phyloP scores from a whole-genome alignment of 2,329 filamentous ascomycete species.

The Penicillium sp. region DNA sequence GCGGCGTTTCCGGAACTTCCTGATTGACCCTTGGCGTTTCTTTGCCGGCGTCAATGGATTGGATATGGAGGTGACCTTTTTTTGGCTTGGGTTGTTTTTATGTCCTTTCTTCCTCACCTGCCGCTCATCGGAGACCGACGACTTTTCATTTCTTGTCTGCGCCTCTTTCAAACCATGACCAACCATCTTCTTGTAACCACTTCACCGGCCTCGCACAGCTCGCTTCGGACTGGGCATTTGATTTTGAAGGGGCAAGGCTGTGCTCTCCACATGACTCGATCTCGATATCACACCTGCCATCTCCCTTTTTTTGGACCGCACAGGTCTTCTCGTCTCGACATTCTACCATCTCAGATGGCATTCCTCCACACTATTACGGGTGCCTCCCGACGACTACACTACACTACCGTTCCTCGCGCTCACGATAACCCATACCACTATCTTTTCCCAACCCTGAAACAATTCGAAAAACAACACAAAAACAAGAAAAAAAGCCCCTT shows the following conservation, averaged over 20 bases:
- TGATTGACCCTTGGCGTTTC: conserved; percentile 12
- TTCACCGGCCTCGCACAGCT: too few relatives aligned
- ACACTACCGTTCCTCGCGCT: background rate
- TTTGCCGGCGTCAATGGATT: conserved; percentile 7
- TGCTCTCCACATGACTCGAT: background rate
- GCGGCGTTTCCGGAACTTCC: conserved; percentile 17
- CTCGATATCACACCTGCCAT: background rate
- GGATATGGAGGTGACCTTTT: background rate
- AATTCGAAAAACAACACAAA: conserved; percentile 8
- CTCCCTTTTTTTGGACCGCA: background rate
- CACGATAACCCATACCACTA: background rate
- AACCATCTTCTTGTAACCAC: too few relatives aligned
- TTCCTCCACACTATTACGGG: background rate
- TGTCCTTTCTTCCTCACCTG: background rate
- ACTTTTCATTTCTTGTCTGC: background rate
- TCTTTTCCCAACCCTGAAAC: conserved; percentile 5
- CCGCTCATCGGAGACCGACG: background rate
- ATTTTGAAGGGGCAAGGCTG: background rate
- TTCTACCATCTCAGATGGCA: conserved; percentile 4
- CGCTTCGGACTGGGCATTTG: background rate
- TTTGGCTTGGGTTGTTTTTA: background rate
- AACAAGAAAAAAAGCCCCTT: conserved; percentile 12
- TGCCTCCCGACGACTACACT: background rate
- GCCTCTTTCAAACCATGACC: too few relatives aligned
- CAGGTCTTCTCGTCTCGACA: conserved; percentile 1